These are phyloP conservation scores for Gloeostereum incarnatum DNA, from an alignment of 768 basidiomycete genomes.

Conservation along the genomic window DNA sequence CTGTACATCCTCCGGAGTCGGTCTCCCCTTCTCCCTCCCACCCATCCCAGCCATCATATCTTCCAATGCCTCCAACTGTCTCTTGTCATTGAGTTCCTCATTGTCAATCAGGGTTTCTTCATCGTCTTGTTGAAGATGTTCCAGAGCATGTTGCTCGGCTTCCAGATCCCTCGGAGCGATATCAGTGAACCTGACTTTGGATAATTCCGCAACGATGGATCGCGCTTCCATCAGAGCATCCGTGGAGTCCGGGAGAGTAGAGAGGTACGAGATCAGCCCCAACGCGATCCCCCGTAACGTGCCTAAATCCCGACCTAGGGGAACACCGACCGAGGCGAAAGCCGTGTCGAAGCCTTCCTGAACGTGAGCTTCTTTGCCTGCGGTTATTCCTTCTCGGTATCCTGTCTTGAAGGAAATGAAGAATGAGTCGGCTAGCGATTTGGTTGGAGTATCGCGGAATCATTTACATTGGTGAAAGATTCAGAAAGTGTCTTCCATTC, in stretches of 20 bases:
- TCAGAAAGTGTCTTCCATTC: slow-evolving; percentile 66
- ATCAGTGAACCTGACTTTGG: slow-evolving; percentile 55
- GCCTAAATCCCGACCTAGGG: slow-evolving; percentile 73
- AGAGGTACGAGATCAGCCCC: slow-evolving; percentile 51
- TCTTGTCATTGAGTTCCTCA: slow-evolving; percentile 35
- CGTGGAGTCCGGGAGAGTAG: slow-evolving; percentile 19
- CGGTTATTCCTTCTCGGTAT: slow-evolving; percentile 93
- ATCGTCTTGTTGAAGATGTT: slow-evolving; percentile 34
- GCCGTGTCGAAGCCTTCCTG: slow-evolving; percentile 90
- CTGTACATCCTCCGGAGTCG: too few species aligned
- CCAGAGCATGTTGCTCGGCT: slow-evolving; percentile 66
- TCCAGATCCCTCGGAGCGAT: slow-evolving; percentile 70
- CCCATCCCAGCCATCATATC: slow-evolving; percentile 47
- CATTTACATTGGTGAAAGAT: slow-evolving; percentile 61
- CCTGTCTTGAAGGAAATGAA: slow-evolving; percentile 49
- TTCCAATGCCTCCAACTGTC: slow-evolving; percentile 44
- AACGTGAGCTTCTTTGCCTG: slow-evolving; percentile 80
- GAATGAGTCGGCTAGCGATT: too few species aligned
- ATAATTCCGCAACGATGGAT: slow-evolving; percentile 46
- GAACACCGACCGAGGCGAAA: slow-evolving; percentile 63
- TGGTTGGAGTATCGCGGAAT: slow-evolving; percentile 3
- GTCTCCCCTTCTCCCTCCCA: too few species aligned
- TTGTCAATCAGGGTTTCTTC: slow-evolving; percentile 21
- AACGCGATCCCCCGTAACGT: slow-evolving; percentile 63
- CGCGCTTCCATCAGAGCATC: slow-evolving; percentile 38